phyloP scores from a whole-genome alignment of 2,329 filamentous ascomycete genomes.

The Pseudogymnoascus sp. region DNA sequence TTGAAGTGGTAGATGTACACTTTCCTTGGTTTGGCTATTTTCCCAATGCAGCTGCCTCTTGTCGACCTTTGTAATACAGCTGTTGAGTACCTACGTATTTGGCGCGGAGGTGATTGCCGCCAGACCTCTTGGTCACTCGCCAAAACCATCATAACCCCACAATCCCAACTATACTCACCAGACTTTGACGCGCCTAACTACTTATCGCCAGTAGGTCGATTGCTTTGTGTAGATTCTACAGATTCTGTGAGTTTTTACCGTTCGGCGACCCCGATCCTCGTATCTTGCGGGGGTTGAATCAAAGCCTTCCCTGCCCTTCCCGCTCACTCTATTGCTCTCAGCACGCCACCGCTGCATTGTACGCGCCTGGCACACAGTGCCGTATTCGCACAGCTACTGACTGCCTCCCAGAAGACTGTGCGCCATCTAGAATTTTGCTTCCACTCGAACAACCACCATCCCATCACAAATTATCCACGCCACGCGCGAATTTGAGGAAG shows the following conservation, averaged over 20 bases:
- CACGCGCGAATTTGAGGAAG: constrained; percentile 17
- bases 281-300: constrained; percentile 2
- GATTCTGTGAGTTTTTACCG: constrained; percentile 1
- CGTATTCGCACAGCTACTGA: constrained; percentile 2
- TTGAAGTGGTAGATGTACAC: constrained; percentile 4
- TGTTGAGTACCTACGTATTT: constrained; percentile 9
- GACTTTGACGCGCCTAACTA: constrained; percentile 6
- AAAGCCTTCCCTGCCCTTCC: neutral
- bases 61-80: constrained; percentile 5
- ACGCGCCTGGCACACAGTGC: neutral
- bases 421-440: constrained; percentile 4
- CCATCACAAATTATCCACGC: constrained; percentile 1
- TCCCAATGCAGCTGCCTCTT: constrained; percentile 5
- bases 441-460: neutral
- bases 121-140: constrained; percentile 14
- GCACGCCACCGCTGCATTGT: constrained; percentile 3
- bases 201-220: constrained; percentile 7
- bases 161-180: constrained; percentile 13
- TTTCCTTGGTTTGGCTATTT: neutral
- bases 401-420: neutral
- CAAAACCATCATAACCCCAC: constrained; percentile 18
- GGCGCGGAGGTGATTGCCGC: constrained; percentile 10
- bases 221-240: constrained; percentile 5
- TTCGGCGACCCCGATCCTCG: neutral
- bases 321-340: neutral